phyloP scores from a whole-genome alignment of 345 rosid species.

The Linum trigynum region DNA sequence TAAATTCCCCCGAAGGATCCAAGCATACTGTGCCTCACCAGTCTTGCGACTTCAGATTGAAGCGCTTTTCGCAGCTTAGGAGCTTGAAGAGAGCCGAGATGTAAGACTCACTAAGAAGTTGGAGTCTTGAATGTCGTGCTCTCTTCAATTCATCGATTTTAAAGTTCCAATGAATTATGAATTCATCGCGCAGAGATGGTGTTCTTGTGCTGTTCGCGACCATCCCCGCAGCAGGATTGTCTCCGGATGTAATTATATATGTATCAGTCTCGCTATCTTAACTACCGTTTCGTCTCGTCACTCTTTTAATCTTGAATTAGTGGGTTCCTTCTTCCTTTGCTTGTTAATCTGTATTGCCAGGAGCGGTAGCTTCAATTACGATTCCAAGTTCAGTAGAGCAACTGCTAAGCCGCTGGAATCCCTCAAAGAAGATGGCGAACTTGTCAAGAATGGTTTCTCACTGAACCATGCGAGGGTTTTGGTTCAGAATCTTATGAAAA shows the following conservation, averaged over 20 bases:
- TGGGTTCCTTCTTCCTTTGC: background rate
- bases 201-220: slow-evolving; percentile 73
- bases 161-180: too few species aligned
- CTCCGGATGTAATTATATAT: slow-evolving; percentile 36
- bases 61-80: too few species aligned
- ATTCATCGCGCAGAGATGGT: slow-evolving; percentile 41
- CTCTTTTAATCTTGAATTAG: background rate
- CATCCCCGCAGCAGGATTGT: slow-evolving; percentile 66
- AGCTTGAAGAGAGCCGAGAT: too few species aligned
- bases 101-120: too few species aligned
- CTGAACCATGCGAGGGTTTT: slow-evolving; percentile 67
- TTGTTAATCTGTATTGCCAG: slow-evolving; percentile 27
- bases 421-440: slow-evolving; percentile 46
- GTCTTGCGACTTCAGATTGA: too few species aligned
- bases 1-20: too few species aligned
- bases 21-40: too few species aligned
- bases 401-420: slow-evolving; percentile 40
- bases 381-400: slow-evolving; percentile 58
- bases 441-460: slow-evolving; percentile 60
- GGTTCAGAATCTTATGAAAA: slow-evolving; percentile 63
- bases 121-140: too few species aligned
- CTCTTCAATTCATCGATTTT: too few species aligned
- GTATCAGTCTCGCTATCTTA: background rate
- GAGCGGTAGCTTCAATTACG: slow-evolving; percentile 62
- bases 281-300: too few species aligned